Percentiles rank a stretch among this genome's conserved stretches.
Evolutionary conservation across 148 eudicot species (phyloP).

Genomic region (Fallopia convolvulus): DNA sequence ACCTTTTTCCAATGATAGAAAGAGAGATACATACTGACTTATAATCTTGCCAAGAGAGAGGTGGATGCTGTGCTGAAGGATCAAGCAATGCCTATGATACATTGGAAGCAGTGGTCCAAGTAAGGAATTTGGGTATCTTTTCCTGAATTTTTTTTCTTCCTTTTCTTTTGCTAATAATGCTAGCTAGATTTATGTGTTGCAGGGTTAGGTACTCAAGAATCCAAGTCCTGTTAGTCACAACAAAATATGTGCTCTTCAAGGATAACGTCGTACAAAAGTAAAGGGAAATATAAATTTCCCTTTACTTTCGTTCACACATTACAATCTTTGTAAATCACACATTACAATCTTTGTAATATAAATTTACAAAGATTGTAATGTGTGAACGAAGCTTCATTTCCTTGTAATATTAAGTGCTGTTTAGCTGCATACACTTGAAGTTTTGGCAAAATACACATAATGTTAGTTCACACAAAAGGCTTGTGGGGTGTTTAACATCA

Average conservation of each 20-base stretch:
- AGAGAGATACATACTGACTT: constrained; percentile 70
- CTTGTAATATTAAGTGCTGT: too few relatives aligned
- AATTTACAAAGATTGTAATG: too few relatives aligned
- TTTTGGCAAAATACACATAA: too few relatives aligned
- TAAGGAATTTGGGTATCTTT: constrained; percentile 18
- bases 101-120: constrained; percentile 91
- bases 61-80: constrained; percentile 86
- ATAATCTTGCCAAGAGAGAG: constrained; percentile 74
- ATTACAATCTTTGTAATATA: too few relatives aligned
- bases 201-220: constrained; percentile 83
- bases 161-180: background rate
- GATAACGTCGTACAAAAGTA: constrained; percentile 81
- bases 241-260: constrained; percentile 74
- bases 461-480: too few relatives aligned
- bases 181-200: constrained; percentile 20
- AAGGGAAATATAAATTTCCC: background rate
- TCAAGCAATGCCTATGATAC: constrained; percentile 86
- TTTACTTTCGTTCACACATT: too few relatives aligned
- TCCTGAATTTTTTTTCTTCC: background rate
- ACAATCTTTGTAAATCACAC: too few relatives aligned
- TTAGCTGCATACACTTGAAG: too few relatives aligned
- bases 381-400: too few relatives aligned
- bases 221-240: constrained; percentile 72
- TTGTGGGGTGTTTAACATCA: too few relatives aligned
- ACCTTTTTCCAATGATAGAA: constrained; percentile 28